Conservation (phyloP, 129 eudicot genomes). For the Glebionis coronaria region DNA sequence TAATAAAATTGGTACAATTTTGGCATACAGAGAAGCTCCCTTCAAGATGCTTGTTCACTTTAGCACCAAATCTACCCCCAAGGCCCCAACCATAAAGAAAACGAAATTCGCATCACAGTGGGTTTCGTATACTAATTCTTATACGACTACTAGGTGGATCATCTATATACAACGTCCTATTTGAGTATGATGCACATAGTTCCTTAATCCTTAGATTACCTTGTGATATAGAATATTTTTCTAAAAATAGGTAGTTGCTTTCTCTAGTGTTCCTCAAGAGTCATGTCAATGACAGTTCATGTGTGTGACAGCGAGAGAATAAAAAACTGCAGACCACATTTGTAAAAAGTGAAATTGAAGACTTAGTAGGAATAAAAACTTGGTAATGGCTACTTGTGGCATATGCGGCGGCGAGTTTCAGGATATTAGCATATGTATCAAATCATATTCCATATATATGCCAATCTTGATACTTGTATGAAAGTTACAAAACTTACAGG, state of each 20-base stretch:
- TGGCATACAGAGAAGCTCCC: constrained; percentile 5
- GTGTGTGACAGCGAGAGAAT: no score
- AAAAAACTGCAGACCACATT: no score
- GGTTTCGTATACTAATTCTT: not conserved
- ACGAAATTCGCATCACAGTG: not conserved
- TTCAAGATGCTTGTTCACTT: not conserved
- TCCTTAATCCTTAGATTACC: not conserved
- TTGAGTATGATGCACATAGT: no score
- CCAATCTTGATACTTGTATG: no score
- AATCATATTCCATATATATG: no score
- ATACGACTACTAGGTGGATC: not conserved
- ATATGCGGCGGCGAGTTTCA: no score
- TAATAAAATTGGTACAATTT: not conserved
- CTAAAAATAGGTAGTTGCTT: not conserved
- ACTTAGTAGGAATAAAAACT: no score
- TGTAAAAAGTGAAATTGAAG: no score
- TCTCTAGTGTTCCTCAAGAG: not conserved
- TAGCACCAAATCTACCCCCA: not conserved
- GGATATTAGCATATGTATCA: no score
- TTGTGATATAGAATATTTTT: not conserved
- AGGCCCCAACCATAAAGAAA: not conserved
- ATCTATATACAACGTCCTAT: not conserved
- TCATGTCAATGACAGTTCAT: not conserved
- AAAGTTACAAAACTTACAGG: no score
- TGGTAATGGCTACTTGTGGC: no score